Conservation (phyloP, 2,329 filamentous ascomycete genomes). For the Penicillium corylophilum region DNA sequence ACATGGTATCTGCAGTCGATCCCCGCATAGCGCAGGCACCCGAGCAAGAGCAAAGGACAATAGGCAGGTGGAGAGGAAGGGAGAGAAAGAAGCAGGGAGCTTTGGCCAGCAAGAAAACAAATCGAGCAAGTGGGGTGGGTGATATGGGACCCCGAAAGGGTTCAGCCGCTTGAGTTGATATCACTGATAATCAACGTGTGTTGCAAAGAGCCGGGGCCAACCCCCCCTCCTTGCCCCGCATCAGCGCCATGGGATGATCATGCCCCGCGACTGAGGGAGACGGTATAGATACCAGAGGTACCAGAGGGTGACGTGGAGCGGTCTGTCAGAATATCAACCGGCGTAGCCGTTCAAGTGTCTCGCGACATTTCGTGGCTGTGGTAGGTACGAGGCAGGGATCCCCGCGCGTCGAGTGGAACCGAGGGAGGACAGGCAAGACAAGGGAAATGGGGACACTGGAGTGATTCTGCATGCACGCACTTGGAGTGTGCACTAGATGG, state of each 20-base stretch:
- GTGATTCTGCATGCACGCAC: not conserved
- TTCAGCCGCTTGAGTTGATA: constrained; percentile 21
- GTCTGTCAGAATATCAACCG: constrained; percentile 30
- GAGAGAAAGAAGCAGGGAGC: constrained; percentile 2
- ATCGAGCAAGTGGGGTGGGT: constrained; percentile 22
- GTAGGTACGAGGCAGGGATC: constrained; percentile 22
- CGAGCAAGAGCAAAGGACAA: constrained; percentile 1
- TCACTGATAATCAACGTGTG: constrained; percentile 20
- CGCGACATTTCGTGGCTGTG: constrained; percentile 26
- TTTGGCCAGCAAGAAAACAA: constrained; percentile 6
- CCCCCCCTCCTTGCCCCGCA: constrained; percentile 26
- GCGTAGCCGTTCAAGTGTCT: constrained; percentile 24
- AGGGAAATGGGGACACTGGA: not conserved
- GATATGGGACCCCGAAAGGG: constrained; percentile 11
- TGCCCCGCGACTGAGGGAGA: constrained; percentile 20
- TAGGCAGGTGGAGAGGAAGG: constrained; percentile 1
- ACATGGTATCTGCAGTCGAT: constrained; percentile 35
- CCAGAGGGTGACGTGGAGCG: constrained; percentile 33
- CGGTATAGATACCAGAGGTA: constrained; percentile 17
- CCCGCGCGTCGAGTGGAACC: constrained; percentile 7
- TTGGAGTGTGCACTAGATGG: constrained; percentile 1
- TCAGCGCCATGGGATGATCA: constrained; percentile 17
- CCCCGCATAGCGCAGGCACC: not conserved
- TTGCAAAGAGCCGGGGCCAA: constrained; percentile 12
- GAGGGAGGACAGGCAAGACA: not conserved